Evolutionary conservation across 306 rosid genomes (phyloP), one percentile per base, ranked within the genome.

Genomic region (Rosa rugosa): DNA sequence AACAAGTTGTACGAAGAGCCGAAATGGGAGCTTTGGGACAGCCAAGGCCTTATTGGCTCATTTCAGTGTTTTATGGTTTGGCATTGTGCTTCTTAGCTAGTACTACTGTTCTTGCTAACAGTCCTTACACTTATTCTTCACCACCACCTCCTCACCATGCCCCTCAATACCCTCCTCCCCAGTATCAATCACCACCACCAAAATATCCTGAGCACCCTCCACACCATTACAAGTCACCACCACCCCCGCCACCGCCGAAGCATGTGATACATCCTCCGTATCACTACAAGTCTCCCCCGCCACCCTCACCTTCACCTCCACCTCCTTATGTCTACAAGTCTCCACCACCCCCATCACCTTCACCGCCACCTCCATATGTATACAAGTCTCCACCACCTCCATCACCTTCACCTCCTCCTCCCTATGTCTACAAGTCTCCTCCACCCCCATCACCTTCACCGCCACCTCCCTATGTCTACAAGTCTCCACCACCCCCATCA

Each of bases 21-120:
- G 10, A 72, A n/a, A 56, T 13, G 77, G 17, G 41, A 56, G 10
- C 53, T 14, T 71, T 53, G 56, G 36, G 14, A 44, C 20, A 6
- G 34, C 56, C 56, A 53, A 14, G 59, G 42, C 59, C 23, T 5
- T 54, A 14, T 69, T 31, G 62, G 75, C 46, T 53, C 27, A 54
- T 20, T 25, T 1, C 40, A 20, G 20, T 72, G 47, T 38, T 72
- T 18, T 53, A 17, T 34, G 6, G 27, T 11, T 1, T 53, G 76
- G 49, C 65, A 18, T 72, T 72, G 3, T 72, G 49, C 49, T 60
- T 72, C 47, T 53, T 72, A 20, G 76, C 76, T 18, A 72, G 62
- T 54, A 54, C 65, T 1, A 53, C 9, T 51, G 49, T 53, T 3
- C 49, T 72, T 72, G 65, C 76, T 9, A 51, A 6, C 17, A 6